Evolutionary conservation across 2,329 filamentous ascomycete genomes (phyloP).

Genomic region (Ambrosiella beaveri): DNA sequence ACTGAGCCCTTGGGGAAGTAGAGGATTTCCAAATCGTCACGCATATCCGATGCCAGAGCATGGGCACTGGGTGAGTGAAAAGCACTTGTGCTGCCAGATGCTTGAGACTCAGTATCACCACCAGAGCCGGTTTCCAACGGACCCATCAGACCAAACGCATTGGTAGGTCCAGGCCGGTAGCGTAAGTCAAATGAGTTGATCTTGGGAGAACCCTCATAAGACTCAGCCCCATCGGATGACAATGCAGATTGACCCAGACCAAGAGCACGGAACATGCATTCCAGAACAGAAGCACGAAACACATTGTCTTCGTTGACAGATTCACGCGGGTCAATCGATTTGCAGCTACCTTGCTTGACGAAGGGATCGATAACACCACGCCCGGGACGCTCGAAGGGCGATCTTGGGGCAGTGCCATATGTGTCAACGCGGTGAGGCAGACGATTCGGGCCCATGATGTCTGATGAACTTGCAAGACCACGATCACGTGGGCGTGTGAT

Average conservation of each 20-base stretch:
- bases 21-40: conserved; percentile 88
- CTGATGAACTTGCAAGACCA: neutral
- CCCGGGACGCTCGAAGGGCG: conserved; percentile 1
- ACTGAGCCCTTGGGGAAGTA: conserved; percentile 92
- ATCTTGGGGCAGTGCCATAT: conserved; percentile 5
- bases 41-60: conserved; percentile 58
- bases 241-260: conserved; percentile 57
- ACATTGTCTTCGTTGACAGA: conserved; percentile 73
- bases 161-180: conserved; percentile 24
- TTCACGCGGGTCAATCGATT: conserved; percentile 51
- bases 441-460: neutral
- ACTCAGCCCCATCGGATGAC: conserved; percentile 48
- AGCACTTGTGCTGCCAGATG: conserved; percentile 49
- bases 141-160: conserved; percentile 84
- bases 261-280: conserved; percentile 91
- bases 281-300: conserved; percentile 77
- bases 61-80: conserved; percentile 46
- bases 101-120: conserved; percentile 71
- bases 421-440: conserved; percentile 6
- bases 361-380: conserved; percentile 12
- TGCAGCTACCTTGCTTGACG: conserved; percentile 11
- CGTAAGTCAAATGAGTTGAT: conserved; percentile 29
- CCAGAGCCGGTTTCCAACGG: conserved; percentile 52
- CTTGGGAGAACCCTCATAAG: conserved; percentile 69
- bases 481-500: conserved; percentile 22